Base-by-base conservation (phyloP, 164 flowering plant genomes). In the Vitis amurensis region DNA sequence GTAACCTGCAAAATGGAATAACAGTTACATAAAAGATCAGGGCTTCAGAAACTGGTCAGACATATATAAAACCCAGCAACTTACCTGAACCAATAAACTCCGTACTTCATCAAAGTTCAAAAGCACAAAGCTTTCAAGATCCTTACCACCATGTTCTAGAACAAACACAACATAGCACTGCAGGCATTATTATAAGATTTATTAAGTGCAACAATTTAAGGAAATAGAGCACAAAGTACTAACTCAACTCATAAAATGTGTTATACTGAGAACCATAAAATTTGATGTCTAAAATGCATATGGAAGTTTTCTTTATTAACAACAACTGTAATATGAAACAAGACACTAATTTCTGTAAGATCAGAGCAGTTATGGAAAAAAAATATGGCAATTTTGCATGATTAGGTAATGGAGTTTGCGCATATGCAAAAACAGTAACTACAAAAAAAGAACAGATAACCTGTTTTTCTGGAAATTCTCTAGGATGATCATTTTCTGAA, bases 401-500 rank as follows among this genome's bases (percentile, higher is more conserved):
- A 37, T 37, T 37, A 37, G 44, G 44, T 37, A 37, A 37, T 37
- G 4, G 44, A 37, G 7, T 37, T 37, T 7, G 2, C 2, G 4
- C 4, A 37, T 37, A 37, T 4, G 44, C 44, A 37, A 37, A 52
- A 62, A 4, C 55, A 48, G 16, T 9, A 27, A 31, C 9, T 3
- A 58, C 56, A 15, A 59, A 70, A 15, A n/a, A 48, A 68, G 37
- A 11, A 23, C 53, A 52, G n/a, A 37, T 12, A 69, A 95, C 98
- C 97, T 95, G 99, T 16, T 84, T 79, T 67, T 84, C 90, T 15
- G 97, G 84, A 79, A 91, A 95, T 44, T 74, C 90, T 74, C 79
- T 84, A 11, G 98, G 98, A 66, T 90, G 86, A 73, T 93, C 97
- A 79, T 91, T 95, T 79, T 89, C 98, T n/a, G 98, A 95, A 17